Evolutionary conservation across 73 alveolate species (phyloP).

Genomic region (Uronychia binucleata): DNA sequence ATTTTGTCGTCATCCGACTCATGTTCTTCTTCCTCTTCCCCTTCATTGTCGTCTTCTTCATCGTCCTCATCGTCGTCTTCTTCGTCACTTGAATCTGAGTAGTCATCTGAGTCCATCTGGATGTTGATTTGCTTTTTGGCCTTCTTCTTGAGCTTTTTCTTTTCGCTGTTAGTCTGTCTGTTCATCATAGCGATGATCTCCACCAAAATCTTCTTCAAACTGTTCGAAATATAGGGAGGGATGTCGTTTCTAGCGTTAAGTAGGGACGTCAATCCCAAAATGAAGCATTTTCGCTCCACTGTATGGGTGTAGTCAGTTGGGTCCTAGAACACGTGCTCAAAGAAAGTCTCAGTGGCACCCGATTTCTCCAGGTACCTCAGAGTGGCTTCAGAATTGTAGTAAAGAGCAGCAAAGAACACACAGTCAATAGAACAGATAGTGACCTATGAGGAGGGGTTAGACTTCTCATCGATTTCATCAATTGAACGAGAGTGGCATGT

Average conservation of each 20-base stretch:
- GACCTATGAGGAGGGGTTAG: slow-evolving; percentile 8
- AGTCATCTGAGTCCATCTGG: background rate
- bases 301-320: background rate
- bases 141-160: slow-evolving; percentile 17
- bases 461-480: background rate
- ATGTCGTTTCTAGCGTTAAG: slow-evolving; percentile 7
- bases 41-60: slow-evolving; percentile 9
- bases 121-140: slow-evolving; percentile 36
- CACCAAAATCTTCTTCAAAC: background rate
- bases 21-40: background rate
- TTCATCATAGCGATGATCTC: slow-evolving; percentile 10
- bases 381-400: slow-evolving; percentile 37
- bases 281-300: slow-evolving; percentile 31
- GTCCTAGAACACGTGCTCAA: background rate
- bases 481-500: background rate
- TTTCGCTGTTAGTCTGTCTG: background rate
- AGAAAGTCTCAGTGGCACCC: background rate
- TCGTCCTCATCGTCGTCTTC: slow-evolving; percentile 9
- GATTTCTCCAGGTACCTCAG: slow-evolving; percentile 25
- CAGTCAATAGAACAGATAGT: slow-evolving; percentile 5
- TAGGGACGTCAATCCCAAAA: slow-evolving; percentile 30
- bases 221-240: background rate
- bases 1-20: slow-evolving; percentile 12
- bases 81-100: slow-evolving; percentile 22
- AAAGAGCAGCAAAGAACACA: slow-evolving; percentile 35